Base-by-base conservation (phyloP, 768 basidiomycete genomes). In the Leccinum barrowsii region DNA sequence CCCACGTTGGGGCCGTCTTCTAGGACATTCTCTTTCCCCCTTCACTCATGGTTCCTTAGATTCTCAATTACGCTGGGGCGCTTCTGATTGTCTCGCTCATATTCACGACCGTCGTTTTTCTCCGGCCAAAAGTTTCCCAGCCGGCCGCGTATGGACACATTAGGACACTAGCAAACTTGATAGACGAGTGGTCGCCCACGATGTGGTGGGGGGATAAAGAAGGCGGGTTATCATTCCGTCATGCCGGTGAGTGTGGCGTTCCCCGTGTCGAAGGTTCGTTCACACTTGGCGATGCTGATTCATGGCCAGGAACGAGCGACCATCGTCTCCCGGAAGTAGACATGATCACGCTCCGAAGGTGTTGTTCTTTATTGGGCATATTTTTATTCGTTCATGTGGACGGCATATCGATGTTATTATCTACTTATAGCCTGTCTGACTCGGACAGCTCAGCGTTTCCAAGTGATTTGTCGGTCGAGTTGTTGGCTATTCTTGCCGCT, bases 171-270 rank as follows among this genome's bases (percentile, higher is more conserved):
- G 71, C 67, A 2, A 72, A 74, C 50, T 56, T 74, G 56, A 63
- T 73, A 35, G 74, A 75, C 55, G 72, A 75, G n/a, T 71, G 74
- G 74, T 70, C 70, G n/a, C 57, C 64, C 1, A 68, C 58, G 7
- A 69, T 73, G 61, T 67, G 71, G 70, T 73, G 71, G 66, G 71
- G 67, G 17, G 61, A 64, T 21, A 73, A 71, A n/a, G 44, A 47
- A 1, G 32, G 13, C 12, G 58, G 61, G 34, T 54, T 19, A 22
- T 48, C 55, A 0, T 49, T 19, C 26, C 52, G 30, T 48, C 67
- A 63, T 56, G 67, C 69, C 1, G 71, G 71, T 66, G 56, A 55
- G 37, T 59, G 32, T 59, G 32, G 15, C 17, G 30, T 21, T 19
- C 34, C 50, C 50, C 7, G 51, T 55, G 22, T 48, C 21, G 10